These are phyloP conservation scores for Urtica urens DNA, from an alignment of 306 rosid species.

Conservation along the genomic window DNA sequence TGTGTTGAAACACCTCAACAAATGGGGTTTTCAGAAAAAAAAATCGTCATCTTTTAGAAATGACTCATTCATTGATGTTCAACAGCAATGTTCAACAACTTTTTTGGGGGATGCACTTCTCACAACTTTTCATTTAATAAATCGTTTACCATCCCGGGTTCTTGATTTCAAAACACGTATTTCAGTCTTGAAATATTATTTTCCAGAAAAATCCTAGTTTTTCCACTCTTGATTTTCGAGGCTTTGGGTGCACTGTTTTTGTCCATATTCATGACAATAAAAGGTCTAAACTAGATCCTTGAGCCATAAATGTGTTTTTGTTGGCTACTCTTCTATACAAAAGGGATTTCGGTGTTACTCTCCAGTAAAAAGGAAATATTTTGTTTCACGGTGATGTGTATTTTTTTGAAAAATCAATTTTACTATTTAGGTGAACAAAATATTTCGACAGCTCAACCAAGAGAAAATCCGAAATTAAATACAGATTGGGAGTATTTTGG, in stretches of 20 bases:
- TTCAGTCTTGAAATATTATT: neutral
- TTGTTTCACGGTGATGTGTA: neutral
- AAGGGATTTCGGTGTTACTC: neutral
- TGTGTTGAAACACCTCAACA: neutral
- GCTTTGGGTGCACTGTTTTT: neutral
- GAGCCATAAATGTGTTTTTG: neutral
- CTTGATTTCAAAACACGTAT: neutral
- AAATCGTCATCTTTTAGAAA: neutral
- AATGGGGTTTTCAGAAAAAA: neutral
- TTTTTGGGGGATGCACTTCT: neutral
- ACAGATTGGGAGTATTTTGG: neutral
- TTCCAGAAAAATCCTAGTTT: neutral
- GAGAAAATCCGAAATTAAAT: neutral
- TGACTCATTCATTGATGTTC: neutral
- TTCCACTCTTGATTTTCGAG: neutral
- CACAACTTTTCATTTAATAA: neutral
- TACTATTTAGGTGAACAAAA: neutral
- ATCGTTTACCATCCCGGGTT: neutral
- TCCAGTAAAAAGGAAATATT: neutral
- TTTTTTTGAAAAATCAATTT: neutral
- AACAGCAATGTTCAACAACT: neutral
- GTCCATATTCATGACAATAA: neutral
- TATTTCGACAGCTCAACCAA: neutral
- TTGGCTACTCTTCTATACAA: neutral
- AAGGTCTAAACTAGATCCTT: neutral